Percentiles rank a stretch among this genome's conserved stretches.
Evolutionary conservation across 2,329 filamentous ascomycete species (phyloP).

Genomic region (Colletotrichum sp.): DNA sequence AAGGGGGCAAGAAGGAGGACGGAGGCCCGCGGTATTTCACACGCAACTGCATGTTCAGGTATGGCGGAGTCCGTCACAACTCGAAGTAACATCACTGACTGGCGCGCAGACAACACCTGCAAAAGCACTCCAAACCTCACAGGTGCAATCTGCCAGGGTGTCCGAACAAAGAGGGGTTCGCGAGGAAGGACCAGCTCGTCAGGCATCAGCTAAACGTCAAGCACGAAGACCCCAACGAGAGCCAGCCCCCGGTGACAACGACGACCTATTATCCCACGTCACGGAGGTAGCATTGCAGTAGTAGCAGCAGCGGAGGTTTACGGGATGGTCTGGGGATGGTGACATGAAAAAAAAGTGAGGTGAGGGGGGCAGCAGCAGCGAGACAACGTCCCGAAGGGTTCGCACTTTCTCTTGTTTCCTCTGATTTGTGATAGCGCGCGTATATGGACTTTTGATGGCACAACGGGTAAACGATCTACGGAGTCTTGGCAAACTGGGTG

Average conservation of each 20-base stretch:
- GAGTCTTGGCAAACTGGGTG: slow-evolving; percentile 21
- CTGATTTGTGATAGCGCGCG: background rate
- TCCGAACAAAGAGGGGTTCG: slow-evolving; percentile 47
- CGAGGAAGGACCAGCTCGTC: slow-evolving; percentile 46
- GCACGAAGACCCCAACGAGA: slow-evolving; percentile 26
- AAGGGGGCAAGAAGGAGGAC: slow-evolving; percentile 44
- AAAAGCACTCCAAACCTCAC: slow-evolving; percentile 48
- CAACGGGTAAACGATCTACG: background rate
- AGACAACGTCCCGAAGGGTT: background rate
- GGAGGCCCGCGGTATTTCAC: slow-evolving; percentile 43
- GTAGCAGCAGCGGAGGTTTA: background rate
- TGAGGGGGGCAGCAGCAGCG: background rate
- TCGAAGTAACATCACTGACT: background rate
- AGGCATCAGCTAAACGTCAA: slow-evolving; percentile 45
- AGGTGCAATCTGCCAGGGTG: slow-evolving; percentile 42
- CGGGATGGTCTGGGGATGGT: background rate
- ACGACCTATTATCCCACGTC: background rate
- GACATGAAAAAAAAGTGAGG: background rate
- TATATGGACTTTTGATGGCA: background rate
- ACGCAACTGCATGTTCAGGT: slow-evolving; percentile 44
- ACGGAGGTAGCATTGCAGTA: background rate
- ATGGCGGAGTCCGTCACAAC: slow-evolving; percentile 20
- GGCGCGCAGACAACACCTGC: slow-evolving; percentile 42
- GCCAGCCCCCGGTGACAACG: background rate
- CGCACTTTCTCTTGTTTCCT: background rate